phyloP scores from a whole-genome alignment of 1,284 basidiomycete species.

The Leccinum subrobustum region DNA sequence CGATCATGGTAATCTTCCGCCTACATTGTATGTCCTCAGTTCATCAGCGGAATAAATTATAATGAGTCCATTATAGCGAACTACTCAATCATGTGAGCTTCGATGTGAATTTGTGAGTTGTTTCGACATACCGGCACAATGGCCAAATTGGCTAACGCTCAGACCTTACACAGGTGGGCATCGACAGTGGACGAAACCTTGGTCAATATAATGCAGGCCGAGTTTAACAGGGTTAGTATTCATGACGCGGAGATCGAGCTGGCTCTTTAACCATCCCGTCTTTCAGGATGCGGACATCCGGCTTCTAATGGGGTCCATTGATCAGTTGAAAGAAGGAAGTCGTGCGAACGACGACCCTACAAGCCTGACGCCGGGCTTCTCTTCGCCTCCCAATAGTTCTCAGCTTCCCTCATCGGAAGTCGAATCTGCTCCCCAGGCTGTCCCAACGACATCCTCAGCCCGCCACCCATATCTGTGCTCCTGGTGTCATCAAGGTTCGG shows the following conservation, averaged over 20 bases:
- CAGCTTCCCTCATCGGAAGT: not conserved
- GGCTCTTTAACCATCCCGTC: not conserved
- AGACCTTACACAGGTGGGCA: not conserved
- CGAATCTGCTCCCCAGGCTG: not conserved
- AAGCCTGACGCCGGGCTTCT: not conserved
- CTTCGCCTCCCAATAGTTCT: not conserved
- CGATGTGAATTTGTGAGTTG: slow-evolving; percentile 7
- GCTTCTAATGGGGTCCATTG: not conserved
- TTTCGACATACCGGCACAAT: not conserved
- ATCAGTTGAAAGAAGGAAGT: slow-evolving; percentile 2
- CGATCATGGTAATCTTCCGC: not conserved
- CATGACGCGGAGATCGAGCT: not conserved
- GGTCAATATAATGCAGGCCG: not conserved
- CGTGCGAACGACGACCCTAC: not conserved
- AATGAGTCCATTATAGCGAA: not conserved
- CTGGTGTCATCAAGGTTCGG: slow-evolving; percentile 4
- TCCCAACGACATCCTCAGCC: not conserved
- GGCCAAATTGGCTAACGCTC: not conserved
- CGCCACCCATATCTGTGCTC: slow-evolving; percentile 8
- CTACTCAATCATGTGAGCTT: not conserved
- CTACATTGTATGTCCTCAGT: not conserved
- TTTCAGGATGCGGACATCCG: not conserved
- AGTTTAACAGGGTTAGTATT: not conserved
- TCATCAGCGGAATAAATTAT: not conserved
- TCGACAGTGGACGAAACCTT: not conserved